Conservation (phyloP, 768 basidiomycete genomes). For the Termitomyces eurrhizus region DNA sequence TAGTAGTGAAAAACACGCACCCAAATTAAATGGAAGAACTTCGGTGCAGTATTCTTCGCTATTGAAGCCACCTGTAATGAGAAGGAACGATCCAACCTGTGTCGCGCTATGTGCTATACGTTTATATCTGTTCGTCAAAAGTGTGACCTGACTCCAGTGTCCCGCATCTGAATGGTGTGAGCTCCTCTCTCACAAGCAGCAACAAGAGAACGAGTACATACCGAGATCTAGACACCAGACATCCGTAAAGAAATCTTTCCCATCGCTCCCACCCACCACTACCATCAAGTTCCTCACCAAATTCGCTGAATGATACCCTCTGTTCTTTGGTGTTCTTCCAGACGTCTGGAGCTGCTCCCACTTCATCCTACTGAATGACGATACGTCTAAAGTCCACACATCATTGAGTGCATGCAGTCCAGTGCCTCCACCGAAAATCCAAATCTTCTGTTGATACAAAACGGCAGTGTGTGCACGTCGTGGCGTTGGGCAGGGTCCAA, state of each 20-base stretch:
- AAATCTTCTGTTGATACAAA: constrained; percentile 64
- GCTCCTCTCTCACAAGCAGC: background rate
- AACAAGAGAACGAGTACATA: constrained; percentile 31
- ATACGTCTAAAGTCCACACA: constrained; percentile 81
- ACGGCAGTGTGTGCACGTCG: constrained; percentile 90
- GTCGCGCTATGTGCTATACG: constrained; percentile 84
- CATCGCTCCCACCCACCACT: constrained; percentile 89
- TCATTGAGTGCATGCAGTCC: constrained; percentile 89
- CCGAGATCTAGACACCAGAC: constrained; percentile 86
- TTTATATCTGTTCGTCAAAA: constrained; percentile 38
- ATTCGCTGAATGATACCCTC: constrained; percentile 92
- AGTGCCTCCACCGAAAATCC: constrained; percentile 93
- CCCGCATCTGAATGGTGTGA: constrained; percentile 32
- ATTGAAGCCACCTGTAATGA: constrained; percentile 87
- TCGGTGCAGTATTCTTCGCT: constrained; percentile 70
- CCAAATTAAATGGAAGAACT: constrained; percentile 82
- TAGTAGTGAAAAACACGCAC: constrained; percentile 33
- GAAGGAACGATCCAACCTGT: constrained; percentile 89
- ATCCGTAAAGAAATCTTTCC: constrained; percentile 82
- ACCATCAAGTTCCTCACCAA: constrained; percentile 84
- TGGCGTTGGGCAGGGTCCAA: constrained; percentile 47
- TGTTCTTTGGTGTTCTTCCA: constrained; percentile 53
- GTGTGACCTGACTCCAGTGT: constrained; percentile 44
- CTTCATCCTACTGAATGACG: constrained; percentile 20
- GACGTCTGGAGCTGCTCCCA: constrained; percentile 50